Base-by-base conservation (phyloP, 75 land plant species). In the Pinus taeda region DNA sequence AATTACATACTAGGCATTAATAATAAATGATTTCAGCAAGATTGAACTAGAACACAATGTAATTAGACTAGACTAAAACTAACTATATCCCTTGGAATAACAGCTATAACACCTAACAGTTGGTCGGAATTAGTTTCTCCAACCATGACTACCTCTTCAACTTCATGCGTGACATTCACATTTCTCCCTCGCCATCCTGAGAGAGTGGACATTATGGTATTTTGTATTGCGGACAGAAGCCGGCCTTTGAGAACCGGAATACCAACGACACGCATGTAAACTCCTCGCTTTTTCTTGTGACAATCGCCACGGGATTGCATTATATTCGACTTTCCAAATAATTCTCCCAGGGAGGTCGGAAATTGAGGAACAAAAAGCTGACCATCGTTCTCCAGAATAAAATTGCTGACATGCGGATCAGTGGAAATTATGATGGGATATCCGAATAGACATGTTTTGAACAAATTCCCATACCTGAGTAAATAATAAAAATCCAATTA, bases 341-440 rank as follows among this genome's bases (percentile, higher is more conserved):
- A 82, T 57, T 85, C 83, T 5, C 80, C 57, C 83, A 86, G 83
- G 79, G 90, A 88, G 20, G 81, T 83, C 1, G 92, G 96, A 65
- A 91, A 93, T 11, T 91, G 89, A 26, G 93, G 86, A 53, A 89
- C 82, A 4, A 93, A 79, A 2, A 87, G 86, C 60, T 85, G 83
- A 58, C 80, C 80, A 77, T 91, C 91, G 74, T 80, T 89, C 83
- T 83, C 42, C 29, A 91, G 84, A 3, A 91, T 84, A 67, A 80
- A 85, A 56, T 85, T 87, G 76, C 89, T 92, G 29, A 91, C 67
- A 73, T 87, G 84, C 64, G 93, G 89, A 85, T 91, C 91, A 87
- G 89, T 86, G 71, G 84, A 89, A 1, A 89, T 79, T 39, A 91
- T 75, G 26, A 87, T 85, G 15, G 89, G 91, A 57, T 83, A 81